Conservation (phyloP, 495 filamentous ascomycete genomes). For the Chaetomium tenue region DNA sequence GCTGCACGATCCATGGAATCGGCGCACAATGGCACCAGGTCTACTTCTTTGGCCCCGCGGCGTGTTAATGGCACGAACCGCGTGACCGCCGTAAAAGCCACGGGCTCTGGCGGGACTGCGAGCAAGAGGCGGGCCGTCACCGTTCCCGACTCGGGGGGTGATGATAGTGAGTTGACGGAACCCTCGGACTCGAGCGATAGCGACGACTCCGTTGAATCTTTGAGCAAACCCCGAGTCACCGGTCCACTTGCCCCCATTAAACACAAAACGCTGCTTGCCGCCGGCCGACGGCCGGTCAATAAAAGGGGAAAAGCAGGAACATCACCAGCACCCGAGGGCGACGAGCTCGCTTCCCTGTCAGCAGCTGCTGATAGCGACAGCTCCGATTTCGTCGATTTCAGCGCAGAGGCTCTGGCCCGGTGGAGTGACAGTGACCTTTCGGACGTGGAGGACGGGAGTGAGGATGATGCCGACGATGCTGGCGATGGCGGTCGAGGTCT, state of each 20-base stretch:
- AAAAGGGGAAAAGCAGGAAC: not conserved
- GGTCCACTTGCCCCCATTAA: not conserved
- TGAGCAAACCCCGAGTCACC: conserved; percentile 8
- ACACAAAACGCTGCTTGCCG: not conserved
- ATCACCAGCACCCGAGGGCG: conserved; percentile 6
- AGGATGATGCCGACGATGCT: conserved; percentile 4
- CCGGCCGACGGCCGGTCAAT: not conserved
- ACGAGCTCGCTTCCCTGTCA: conserved; percentile 1
- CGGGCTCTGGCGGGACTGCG: not conserved
- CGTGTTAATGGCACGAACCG: not conserved
- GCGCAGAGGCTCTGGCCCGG: not conserved
- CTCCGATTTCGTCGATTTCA: not conserved
- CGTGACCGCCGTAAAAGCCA: not conserved
- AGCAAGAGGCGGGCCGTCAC: conserved; percentile 16
- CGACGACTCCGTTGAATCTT: conserved; percentile 13
- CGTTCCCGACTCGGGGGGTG: conserved; percentile 21
- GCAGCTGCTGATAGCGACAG: conserved; percentile 19
- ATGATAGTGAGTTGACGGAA: not conserved
- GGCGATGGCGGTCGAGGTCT: not conserved
- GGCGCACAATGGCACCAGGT: not conserved
- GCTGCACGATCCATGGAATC: not conserved
- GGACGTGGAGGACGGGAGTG: not conserved
- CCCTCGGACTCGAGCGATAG: conserved; percentile 19
- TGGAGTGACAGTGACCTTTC: conserved; percentile 10
- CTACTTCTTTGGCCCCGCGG: not conserved